Conservation (phyloP, 1,284 basidiomycete species). For the Abortiporus biennis region DNA sequence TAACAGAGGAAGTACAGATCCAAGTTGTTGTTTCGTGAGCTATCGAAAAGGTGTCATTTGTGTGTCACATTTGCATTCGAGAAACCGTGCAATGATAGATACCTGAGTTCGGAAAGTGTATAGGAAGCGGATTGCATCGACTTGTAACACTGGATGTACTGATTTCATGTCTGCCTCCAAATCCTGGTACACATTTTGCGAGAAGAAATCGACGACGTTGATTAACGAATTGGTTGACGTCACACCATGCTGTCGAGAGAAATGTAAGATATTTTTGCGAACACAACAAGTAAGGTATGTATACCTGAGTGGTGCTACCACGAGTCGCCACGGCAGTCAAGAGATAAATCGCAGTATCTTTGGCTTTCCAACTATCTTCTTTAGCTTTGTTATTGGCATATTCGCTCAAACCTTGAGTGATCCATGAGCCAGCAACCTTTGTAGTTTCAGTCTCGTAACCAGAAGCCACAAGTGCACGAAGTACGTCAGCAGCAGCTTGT, state of each 20-base stretch:
- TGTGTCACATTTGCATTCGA: neutral
- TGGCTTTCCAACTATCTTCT: constrained; percentile 81
- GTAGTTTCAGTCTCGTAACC: constrained; percentile 85
- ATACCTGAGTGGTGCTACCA: constrained; percentile 77
- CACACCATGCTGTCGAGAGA: constrained; percentile 83
- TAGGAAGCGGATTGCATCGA: constrained; percentile 93
- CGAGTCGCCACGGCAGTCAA: constrained; percentile 88
- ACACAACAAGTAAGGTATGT: constrained; percentile 15
- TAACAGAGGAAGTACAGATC: constrained; percentile 86
- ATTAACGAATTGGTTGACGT: constrained; percentile 91
- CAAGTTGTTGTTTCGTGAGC: constrained; percentile 92
- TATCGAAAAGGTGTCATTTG: constrained; percentile 23
- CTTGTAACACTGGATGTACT: constrained; percentile 88
- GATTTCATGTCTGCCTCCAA: constrained; percentile 65
- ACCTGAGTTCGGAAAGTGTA: constrained; percentile 96
- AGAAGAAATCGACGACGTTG: constrained; percentile 95
- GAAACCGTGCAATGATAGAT: constrained; percentile 11
- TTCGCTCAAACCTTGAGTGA: constrained; percentile 64
- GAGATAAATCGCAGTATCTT: constrained; percentile 95
- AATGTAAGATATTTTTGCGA: too few species aligned
- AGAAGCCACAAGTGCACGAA: constrained; percentile 76
- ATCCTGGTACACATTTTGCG: constrained; percentile 86
- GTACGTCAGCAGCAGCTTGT: constrained; percentile 90
- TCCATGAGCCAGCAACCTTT: constrained; percentile 80
- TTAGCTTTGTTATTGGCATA: constrained; percentile 56